These are phyloP conservation scores for Trichoderma oligosporum DNA, from an alignment of 2,329 filamentous ascomycete genomes.

Conservation along the genomic window DNA sequence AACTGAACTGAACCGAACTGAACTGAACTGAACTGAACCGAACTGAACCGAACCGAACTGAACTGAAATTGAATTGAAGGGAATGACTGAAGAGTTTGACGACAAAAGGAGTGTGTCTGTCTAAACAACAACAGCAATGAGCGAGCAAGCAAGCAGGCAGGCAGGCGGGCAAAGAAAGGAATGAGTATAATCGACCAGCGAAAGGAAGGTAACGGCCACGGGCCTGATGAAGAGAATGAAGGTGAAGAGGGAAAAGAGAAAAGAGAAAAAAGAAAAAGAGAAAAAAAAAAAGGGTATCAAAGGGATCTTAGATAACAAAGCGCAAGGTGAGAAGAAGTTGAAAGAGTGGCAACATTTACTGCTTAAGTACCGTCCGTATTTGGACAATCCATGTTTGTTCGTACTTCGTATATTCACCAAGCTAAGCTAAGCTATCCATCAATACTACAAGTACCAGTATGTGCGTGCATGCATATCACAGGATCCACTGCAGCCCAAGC, in stretches of 20 bases:
- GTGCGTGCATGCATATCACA: neutral
- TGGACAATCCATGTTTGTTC: too few relatives aligned
- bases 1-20: neutral
- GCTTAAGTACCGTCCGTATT: too few relatives aligned
- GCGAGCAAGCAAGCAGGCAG: too few relatives aligned
- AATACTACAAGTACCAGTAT: neutral
- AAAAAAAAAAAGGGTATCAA: neutral
- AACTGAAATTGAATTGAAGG: neutral
- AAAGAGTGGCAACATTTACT: conserved; percentile 9
- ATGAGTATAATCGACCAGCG: conserved; percentile 17
- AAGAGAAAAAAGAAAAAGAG: neutral
- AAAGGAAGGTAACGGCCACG: conserved; percentile 15
- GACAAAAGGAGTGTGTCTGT: conserved; percentile 9
- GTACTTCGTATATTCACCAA: too few relatives aligned
- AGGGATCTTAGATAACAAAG: neutral
- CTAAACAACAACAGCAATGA: neutral
- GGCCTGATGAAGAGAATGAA: conserved; percentile 4
- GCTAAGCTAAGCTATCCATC: neutral
- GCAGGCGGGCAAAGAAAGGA: conserved; percentile 2
- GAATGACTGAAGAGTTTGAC: neutral
- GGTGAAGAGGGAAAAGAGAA: neutral
- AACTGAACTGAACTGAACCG: neutral
- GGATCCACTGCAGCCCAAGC: conserved; percentile 10
- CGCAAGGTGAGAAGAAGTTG: neutral
- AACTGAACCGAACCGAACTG: neutral